Conservation (phyloP, 345 rosid genomes). For the Arabidopsis thaliana region TAIR10.1 NC_003071.7:16975501-16976000, state of each 20-base stretch:
- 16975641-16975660: not conserved
- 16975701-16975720: conserved; percentile 1
- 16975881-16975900: conserved; percentile 83
- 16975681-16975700: conserved; percentile 5
- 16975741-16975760: conserved; percentile 96
- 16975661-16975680: conserved; percentile 8
- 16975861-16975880: conserved; percentile 73
- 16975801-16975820: conserved; percentile 91
- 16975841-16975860: conserved; percentile 94
- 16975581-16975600: conserved; percentile 96
- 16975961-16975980: not conserved
- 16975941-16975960: conserved; percentile 10
- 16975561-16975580: conserved; percentile 96
- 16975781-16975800: conserved; percentile 97
- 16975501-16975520: conserved; percentile 93
- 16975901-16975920: conserved; percentile 11
- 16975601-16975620: conserved; percentile 76
- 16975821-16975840: conserved; percentile 88
- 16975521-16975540: conserved; percentile 95
- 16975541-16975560: conserved; percentile 97
- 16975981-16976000: conserved; percentile 94
- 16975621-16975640: not conserved
- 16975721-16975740: conserved; percentile 37
- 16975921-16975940: conserved; percentile 15
- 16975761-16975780: conserved; percentile 91